A percentile compares a stretch with the other conserved stretches of the same genome.
phyloP scores from a whole-genome alignment of 345 rosid genomes.

The Ceriops decandra region DNA sequence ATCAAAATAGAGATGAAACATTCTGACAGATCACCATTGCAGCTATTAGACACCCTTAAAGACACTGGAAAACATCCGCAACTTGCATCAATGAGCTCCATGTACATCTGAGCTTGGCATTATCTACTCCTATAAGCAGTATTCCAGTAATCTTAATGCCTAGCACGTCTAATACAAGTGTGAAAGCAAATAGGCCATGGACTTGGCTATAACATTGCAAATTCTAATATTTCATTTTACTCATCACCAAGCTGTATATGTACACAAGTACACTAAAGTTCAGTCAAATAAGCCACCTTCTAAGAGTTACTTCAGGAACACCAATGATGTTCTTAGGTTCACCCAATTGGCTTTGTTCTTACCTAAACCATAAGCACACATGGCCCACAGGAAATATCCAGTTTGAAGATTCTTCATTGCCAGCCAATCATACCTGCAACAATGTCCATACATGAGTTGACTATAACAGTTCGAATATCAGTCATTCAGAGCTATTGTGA shows the following conservation, averaged over 20 bases:
- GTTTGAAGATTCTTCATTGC: constrained; percentile 64
- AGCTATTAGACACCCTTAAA: no score
- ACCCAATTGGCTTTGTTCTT: constrained; percentile 18
- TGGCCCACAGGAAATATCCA: constrained; percentile 88
- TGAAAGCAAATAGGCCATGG: not conserved
- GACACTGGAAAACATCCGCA: no score
- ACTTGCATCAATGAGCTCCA: no score
- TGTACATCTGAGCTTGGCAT: not conserved
- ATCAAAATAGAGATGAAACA: no score
- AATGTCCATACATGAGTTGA: not conserved
- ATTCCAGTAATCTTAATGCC: not conserved
- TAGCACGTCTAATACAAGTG: not conserved
- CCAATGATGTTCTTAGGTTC: not conserved
- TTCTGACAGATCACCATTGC: no score
- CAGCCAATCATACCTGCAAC: constrained; percentile 84
- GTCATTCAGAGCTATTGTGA: not conserved
- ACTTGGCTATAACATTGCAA: not conserved
- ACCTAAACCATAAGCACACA: constrained; percentile 96
- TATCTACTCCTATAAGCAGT: not conserved
- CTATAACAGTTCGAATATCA: not conserved
- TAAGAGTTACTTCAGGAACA: not conserved
- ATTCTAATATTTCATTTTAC: not conserved
- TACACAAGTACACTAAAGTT: not conserved
- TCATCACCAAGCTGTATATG: not conserved
- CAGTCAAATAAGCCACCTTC: not conserved